phyloP scores from a whole-genome alignment of 2,329 filamentous ascomycete genomes.

The Leptographium wingfieldii region DNA sequence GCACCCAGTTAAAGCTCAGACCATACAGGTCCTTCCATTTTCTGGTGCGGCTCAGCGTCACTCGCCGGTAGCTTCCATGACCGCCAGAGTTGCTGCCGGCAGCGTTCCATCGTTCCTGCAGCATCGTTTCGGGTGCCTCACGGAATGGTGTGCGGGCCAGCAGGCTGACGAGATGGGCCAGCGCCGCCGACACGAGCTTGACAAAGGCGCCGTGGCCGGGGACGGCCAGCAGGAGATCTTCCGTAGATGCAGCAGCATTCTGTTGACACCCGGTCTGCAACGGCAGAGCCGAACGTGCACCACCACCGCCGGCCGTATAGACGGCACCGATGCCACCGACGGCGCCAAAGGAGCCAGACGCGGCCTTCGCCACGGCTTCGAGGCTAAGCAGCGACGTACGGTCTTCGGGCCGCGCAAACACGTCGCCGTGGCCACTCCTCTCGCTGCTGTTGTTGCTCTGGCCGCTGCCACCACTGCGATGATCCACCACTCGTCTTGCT shows the following conservation, averaged over 20 bases:
- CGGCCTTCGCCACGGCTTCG: constrained; percentile 48
- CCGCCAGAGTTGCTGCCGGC: constrained; percentile 31
- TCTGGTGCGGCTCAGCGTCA: constrained; percentile 48
- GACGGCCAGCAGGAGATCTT: constrained; percentile 44
- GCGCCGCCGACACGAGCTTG: constrained; percentile 48
- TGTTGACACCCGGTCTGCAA: constrained; percentile 18
- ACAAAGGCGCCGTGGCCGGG: constrained; percentile 56
- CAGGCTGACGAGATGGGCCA: constrained; percentile 48
- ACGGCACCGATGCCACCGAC: constrained; percentile 57
- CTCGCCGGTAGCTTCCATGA: constrained; percentile 33
- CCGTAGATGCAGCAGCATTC: constrained; percentile 1
- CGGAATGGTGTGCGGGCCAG: constrained; percentile 46
- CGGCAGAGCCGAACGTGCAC: constrained; percentile 24
- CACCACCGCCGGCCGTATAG: constrained; percentile 47
- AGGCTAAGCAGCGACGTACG: constrained; percentile 46
- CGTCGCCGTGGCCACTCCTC: constrained; percentile 14
- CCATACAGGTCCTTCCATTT: constrained; percentile 63
- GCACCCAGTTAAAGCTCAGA: constrained; percentile 56
- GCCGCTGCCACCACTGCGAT: constrained; percentile 6
- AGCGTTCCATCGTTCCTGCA: constrained; percentile 61
- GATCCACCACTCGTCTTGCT: constrained; percentile 16
- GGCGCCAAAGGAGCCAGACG: constrained; percentile 55
- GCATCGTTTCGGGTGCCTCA: constrained; percentile 48
- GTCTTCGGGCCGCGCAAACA: constrained; percentile 38
- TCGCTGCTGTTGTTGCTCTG: not conserved